These are phyloP conservation scores for Immersiella caudata DNA, from an alignment of 495 filamentous ascomycete species.

Conservation along the genomic window DNA sequence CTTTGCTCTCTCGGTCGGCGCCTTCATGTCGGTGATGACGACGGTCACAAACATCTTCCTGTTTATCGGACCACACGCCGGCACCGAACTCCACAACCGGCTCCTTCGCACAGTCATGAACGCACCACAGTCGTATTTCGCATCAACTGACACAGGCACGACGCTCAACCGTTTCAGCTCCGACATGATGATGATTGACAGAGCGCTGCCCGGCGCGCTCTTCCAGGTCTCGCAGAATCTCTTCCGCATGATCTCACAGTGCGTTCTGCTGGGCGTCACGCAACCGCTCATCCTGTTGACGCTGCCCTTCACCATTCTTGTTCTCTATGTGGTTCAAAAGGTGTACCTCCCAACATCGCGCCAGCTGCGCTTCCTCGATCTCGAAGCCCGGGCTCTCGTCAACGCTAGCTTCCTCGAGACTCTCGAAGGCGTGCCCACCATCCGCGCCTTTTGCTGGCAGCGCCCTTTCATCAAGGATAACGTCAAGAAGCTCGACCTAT, in stretches of 20 bases:
- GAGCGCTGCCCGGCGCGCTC: constrained; percentile 14
- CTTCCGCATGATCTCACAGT: constrained; percentile 36
- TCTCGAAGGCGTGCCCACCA: constrained; percentile 46
- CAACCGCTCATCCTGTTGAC: constrained; percentile 42
- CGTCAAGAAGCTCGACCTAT: constrained; percentile 47
- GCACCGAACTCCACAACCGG: constrained; percentile 11
- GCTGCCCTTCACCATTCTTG: constrained; percentile 47
- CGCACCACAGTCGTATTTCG: constrained; percentile 22
- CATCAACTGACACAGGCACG: constrained; percentile 6
- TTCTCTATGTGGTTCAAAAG: constrained; percentile 51
- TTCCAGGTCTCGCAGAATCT: constrained; percentile 17
- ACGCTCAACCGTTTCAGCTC: constrained; percentile 37
- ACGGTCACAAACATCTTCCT: constrained; percentile 19
- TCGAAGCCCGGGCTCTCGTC: constrained; percentile 40
- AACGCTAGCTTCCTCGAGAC: constrained; percentile 46
- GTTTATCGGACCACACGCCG: constrained; percentile 15
- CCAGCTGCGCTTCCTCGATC: constrained; percentile 60
- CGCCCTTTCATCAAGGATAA: constrained; percentile 53
- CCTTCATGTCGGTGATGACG: constrained; percentile 8
- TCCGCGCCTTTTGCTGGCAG: constrained; percentile 50
- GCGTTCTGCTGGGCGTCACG: constrained; percentile 30
- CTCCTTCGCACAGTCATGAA: constrained; percentile 22
- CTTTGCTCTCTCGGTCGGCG: constrained; percentile 6
- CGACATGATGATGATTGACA: constrained; percentile 30
- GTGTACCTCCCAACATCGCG: constrained; percentile 60